Evolutionary conservation across 2,329 filamentous ascomycete genomes (phyloP), one percentile per base, ranked within the genome.

Genomic region (Zarea fungicola): DNA sequence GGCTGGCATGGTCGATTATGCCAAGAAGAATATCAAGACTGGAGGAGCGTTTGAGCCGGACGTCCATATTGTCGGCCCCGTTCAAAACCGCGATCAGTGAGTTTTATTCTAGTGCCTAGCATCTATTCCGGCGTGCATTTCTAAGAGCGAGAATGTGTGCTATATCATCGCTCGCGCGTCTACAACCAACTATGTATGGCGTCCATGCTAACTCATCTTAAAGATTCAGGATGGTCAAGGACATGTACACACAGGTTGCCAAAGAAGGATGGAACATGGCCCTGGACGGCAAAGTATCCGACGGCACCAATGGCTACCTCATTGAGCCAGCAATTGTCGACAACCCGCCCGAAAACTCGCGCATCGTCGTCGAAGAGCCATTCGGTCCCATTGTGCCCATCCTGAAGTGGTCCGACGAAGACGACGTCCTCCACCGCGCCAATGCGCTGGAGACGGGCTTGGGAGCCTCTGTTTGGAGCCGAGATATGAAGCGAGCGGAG

Each of bases 371-470:
- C 0, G 79, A 80, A 54, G 77, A 81, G 60, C 74, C 71, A 2
- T 66, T 66, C n/a, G 76, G 35, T 75, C 83, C 83, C 0, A 80
- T 87, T 36, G 70, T 86, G 1, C 83, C 83, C 0, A 66, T 85
- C 10, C 58, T 84, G 39, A 74, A 72, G 7, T 87, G 80, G 80
- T 70, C 70, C 0, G 70, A 76, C 16, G 82, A 86, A 55, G 74
- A 74, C 6, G 80, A 84, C n/a, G 77, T 82, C 1, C 65, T 85
- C 28, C 62, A 64, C 2, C 71, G 78, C 4, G 79, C 77, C 1
- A 83, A 83, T 51, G 66, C 74, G n/a, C 69, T 67, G 1, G 69
- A 73, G 6, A 73, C 72, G 18, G 79, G 77, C 0, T 69, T 83
- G 1, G 78, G 77, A 0, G 74, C 76, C 5, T 78, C 77, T 0